Evolutionary conservation across 345 rosid genomes (phyloP).

Genomic region (Lepidium africanum): DNA sequence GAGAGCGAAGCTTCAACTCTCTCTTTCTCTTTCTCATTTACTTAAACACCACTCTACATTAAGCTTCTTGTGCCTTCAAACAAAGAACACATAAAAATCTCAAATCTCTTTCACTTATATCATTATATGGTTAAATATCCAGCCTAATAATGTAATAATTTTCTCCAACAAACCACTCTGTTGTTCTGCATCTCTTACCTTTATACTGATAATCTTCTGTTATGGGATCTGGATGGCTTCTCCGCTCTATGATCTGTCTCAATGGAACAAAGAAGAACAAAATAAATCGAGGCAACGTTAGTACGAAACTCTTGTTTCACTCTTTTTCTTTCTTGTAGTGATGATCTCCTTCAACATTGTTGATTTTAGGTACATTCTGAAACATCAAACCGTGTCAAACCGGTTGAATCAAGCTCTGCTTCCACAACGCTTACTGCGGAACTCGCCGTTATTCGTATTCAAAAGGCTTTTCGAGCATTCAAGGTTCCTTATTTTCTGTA

Average conservation of each 20-base stretch:
- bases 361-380: conserved; percentile 39
- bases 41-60: conserved; percentile 20
- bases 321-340: background rate
- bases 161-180: background rate
- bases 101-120: background rate
- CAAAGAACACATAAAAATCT: conserved; percentile 1
- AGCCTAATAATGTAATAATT: background rate
- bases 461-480: conserved; percentile 52
- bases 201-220: background rate
- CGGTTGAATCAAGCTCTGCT: conserved; percentile 11
- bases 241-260: conserved; percentile 31
- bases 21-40: background rate
- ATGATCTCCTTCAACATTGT: background rate
- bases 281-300: conserved; percentile 45
- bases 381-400: conserved; percentile 35
- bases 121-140: background rate
- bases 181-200: background rate
- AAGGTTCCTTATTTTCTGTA: conserved; percentile 26
- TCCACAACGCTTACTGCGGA: conserved; percentile 22
- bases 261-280: conserved; percentile 35
- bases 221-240: conserved; percentile 60
- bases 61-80: conserved; percentile 20
- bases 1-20: conserved; percentile 28
- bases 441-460: conserved; percentile 50
- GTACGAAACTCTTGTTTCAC: background rate